Evolutionary conservation across 768 basidiomycete genomes (phyloP).

Genomic region (Galerina sulciceps): DNA sequence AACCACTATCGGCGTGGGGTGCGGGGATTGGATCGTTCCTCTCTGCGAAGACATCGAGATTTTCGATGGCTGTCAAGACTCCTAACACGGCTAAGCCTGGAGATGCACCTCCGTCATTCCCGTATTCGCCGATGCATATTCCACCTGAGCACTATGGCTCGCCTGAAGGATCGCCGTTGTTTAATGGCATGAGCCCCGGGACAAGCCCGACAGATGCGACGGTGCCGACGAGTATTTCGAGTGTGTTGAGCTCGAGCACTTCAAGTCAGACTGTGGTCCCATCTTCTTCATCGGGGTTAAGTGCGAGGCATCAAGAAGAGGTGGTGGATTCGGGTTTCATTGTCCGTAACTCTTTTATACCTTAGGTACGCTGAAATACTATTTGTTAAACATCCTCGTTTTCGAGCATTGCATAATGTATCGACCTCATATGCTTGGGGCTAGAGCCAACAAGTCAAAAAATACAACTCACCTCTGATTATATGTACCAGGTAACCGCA

Average conservation of each 20-base stretch:
- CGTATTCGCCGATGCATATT: slow-evolving; percentile 2
- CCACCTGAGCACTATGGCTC: slow-evolving; percentile 21
- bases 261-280: slow-evolving; percentile 9
- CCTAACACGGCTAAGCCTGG: slow-evolving; percentile 21
- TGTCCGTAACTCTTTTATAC: too few relatives aligned
- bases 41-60: slow-evolving; percentile 30
- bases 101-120: slow-evolving; percentile 10
- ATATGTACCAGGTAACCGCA: too few relatives aligned
- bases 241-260: slow-evolving; percentile 19
- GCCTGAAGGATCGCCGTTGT: slow-evolving; percentile 28
- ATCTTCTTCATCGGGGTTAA: neutral
- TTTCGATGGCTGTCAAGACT: slow-evolving; percentile 25
- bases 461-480: too few relatives aligned
- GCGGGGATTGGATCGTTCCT: slow-evolving; percentile 38
- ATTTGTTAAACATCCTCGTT: too few relatives aligned
- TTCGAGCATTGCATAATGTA: too few relatives aligned
- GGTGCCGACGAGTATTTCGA: slow-evolving; percentile 18
- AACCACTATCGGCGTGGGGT: slow-evolving; percentile 35
- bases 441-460: too few relatives aligned
- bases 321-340: neutral
- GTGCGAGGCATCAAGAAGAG: neutral
- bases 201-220: slow-evolving; percentile 16
- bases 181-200: slow-evolving; percentile 31
- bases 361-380: too few relatives aligned
- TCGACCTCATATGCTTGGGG: too few relatives aligned